Evolutionary conservation across 208 protist species (phyloP).

Genomic region (Balamuthia mandrillaris): DNA sequence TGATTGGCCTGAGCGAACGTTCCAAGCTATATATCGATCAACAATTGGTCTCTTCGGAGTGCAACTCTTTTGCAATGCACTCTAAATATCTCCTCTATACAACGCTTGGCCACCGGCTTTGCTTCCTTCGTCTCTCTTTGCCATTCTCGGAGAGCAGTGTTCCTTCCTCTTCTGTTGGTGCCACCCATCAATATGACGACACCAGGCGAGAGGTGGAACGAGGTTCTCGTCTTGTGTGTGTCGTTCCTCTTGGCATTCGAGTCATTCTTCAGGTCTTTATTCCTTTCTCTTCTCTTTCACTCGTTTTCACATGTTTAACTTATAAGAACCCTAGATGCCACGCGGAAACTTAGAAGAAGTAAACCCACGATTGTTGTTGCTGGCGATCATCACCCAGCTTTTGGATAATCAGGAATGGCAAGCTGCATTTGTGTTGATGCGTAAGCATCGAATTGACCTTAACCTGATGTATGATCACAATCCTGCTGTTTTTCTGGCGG

Average conservation of each 20-base stretch:
- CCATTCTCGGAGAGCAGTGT: neutral
- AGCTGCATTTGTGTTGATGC: conserved; percentile 47
- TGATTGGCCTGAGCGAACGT: conserved; percentile 51
- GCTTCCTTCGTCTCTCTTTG: conserved; percentile 43
- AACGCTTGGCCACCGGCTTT: conserved; percentile 48
- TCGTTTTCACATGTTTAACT: neutral
- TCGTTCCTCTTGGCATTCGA: conserved; percentile 30
- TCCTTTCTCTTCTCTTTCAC: neutral
- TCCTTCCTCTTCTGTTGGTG: neutral
- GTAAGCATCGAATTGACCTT: conserved; percentile 62
- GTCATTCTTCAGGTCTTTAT: conserved; percentile 47
- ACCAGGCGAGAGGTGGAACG: conserved; percentile 54
- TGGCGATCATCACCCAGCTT: conserved; percentile 39
- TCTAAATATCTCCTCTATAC: conserved; percentile 58
- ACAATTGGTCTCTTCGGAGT: conserved; percentile 41
- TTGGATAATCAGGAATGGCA: conserved; percentile 47
- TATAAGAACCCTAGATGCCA: conserved; percentile 59
- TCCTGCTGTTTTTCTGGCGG: conserved; percentile 47
- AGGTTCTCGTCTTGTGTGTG: conserved; percentile 53
- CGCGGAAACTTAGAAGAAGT: conserved; percentile 69
- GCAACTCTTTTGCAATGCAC: conserved; percentile 59
- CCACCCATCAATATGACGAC: neutral
- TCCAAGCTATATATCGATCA: conserved; percentile 46
- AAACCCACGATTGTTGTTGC: conserved; percentile 52
- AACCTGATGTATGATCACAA: conserved; percentile 68